Evolutionary conservation across 495 filamentous ascomycete genomes (phyloP).

Genomic region (Podospora pseudopauciseta): DNA sequence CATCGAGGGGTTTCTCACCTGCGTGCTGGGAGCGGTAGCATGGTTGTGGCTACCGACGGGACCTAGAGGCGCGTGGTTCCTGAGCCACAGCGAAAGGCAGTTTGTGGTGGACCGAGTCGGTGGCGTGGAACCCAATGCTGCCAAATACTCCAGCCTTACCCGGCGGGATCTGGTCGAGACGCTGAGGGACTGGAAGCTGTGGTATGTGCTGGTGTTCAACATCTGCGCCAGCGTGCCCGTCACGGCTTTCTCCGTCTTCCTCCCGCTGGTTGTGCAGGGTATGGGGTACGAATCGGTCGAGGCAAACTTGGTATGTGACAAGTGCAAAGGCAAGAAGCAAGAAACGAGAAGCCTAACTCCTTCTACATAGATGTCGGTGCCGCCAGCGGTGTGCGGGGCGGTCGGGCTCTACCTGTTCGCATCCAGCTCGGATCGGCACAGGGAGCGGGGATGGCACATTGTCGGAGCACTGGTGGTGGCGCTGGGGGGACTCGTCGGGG

Average conservation of each 20-base stretch:
- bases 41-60: conserved; percentile 63
- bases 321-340: not conserved
- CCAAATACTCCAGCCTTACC: conserved; percentile 7
- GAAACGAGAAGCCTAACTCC: not conserved
- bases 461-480: conserved; percentile 45
- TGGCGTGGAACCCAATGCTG: conserved; percentile 31
- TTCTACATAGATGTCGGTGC: conserved; percentile 48
- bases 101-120: conserved; percentile 33
- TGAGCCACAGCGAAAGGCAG: conserved; percentile 26
- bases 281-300: conserved; percentile 43
- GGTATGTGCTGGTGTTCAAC: conserved; percentile 25
- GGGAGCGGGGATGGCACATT: conserved; percentile 48
- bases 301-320: conserved; percentile 43
- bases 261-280: conserved; percentile 34
- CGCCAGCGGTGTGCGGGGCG: conserved; percentile 53
- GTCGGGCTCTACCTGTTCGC: conserved; percentile 41
- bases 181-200: conserved; percentile 25
- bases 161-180: conserved; percentile 19
- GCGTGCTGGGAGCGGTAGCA: conserved; percentile 43
- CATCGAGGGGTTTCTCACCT: conserved; percentile 49
- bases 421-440: conserved; percentile 26
- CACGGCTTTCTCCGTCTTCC: conserved; percentile 33
- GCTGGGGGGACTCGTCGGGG: conserved; percentile 43
- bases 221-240: conserved; percentile 28
- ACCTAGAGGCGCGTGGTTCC: conserved; percentile 27